phyloP scores from a whole-genome alignment of 441 rosid species.

The Aleurites moluccanus region DNA sequence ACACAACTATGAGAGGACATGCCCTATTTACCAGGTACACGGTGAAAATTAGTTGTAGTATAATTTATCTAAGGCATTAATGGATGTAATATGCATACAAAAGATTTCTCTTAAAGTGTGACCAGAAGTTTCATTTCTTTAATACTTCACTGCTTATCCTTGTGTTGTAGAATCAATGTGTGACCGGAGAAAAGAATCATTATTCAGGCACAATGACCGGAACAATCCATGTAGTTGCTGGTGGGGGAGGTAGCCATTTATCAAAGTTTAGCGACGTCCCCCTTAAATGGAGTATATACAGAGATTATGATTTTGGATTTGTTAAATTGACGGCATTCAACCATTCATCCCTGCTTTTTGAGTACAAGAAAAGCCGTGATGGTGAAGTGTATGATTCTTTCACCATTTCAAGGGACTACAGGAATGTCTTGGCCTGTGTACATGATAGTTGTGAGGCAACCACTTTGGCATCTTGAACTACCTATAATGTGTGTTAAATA shows the following conservation, averaged over 20 bases:
- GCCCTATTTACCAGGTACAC: conserved; percentile 84
- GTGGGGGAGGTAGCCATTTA: conserved; percentile 82
- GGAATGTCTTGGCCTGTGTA: conserved; percentile 73
- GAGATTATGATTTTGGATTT: conserved; percentile 78
- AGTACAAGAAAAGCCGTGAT: conserved; percentile 79
- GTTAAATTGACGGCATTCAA: conserved; percentile 79
- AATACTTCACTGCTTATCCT: conserved; percentile 6
- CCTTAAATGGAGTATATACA: conserved; percentile 72
- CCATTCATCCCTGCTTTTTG: conserved; percentile 71
- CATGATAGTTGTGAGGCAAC: conserved; percentile 68
- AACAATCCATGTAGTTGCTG: conserved; percentile 85
- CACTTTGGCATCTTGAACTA: conserved; percentile 51
- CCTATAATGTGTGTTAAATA: background rate
- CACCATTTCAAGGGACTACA: conserved; percentile 80
- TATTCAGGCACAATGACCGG: conserved; percentile 72
- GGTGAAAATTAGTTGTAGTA: background rate
- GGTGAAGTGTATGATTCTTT: conserved; percentile 77
- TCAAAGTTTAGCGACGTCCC: conserved; percentile 46
- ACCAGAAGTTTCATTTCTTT: background rate
- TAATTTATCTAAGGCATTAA: background rate
- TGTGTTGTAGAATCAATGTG: conserved; percentile 62
- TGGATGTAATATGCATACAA: too few species aligned
- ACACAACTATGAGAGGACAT: conserved; percentile 88
- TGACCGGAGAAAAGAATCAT: conserved; percentile 46
- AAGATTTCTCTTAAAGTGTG: too few species aligned